Evolutionary conservation across 2,329 filamentous ascomycete genomes (phyloP), one percentile per base, ranked within the genome.

Genomic region (Pseudovirgaria hyperparasitica): DNA sequence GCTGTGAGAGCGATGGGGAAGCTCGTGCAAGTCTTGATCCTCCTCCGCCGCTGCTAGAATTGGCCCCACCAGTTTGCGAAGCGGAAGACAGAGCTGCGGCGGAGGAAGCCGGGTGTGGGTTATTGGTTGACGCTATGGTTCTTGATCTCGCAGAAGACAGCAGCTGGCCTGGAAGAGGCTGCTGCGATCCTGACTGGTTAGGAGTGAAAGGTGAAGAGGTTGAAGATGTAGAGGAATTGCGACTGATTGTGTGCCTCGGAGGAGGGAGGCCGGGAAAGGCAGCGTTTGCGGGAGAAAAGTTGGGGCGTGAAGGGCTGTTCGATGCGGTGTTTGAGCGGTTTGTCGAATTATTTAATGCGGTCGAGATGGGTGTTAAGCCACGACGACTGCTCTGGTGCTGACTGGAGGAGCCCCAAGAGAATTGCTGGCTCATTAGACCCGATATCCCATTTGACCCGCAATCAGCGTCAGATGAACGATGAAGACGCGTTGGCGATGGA

Each of bases 1-100:
- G 65, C 43, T 64, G 58, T 31, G 67, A 67, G 29, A 68, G 57
- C 29, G 70, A 65, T 39, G 71, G 70, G 52, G 71, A 73, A 50
- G 70, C 70, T 42, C 67, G 63, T 41, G 62, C 62, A 43, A 68
- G 60, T 55, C 70, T 65, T 32, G 65, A 60, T 48, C 58, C 56
- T 54, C 63, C 65, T 55, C 64, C 64, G 53, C 63, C 65, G 55
- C 63, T 62, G 50, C 57, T 50, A 32, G 43, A 58, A 46, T 60
- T 60, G 46, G 58, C 63, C 55, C 62, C 65, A 54, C 56, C 61
- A 48, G 56, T 54, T 48, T 61, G 56, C 38, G 57, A 54, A 40
- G 55, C 49, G 42, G 56, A 51, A 45, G 61, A 50, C 46, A 63
- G 60, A 50, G 62, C 59, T 52, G 67, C 59, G 54, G 65, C 57